Base-by-base conservation (phyloP, 2,329 filamentous ascomycete species). In the Fusarium subglutinans region DNA sequence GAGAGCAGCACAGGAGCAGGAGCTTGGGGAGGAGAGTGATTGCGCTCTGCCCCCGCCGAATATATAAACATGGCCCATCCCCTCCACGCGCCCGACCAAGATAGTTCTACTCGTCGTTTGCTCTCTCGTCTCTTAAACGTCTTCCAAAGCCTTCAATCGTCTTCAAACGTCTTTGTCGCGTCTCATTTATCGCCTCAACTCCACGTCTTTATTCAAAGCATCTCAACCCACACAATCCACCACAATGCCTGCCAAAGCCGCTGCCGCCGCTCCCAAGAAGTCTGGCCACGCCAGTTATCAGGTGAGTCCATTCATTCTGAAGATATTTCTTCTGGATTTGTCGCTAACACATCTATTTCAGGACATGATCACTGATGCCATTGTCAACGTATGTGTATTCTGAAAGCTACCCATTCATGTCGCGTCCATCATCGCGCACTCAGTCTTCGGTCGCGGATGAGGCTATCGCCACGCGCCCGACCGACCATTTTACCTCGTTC, bases 301-400 rank as follows among this genome's bases (percentile, higher is more conserved):
- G 87, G 89, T 90, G 81, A 77, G 87, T 83, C 76, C 45, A 70
- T 57, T 63, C 33, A 30, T 53, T 47, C 48, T 62, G 55, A 35
- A 35, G 44, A 33, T 62, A 37, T 58, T 69, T 43, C 63, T 24
- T 35, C 41, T 11, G 33, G 22, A 58, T 28, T 59, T 47, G 30
- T 47, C 37, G 45, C 55, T 77, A 38, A 69, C 55, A 55, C 50
- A 30, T 66, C 65, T 66, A 57, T 41, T 72, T 41, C 69, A 90
- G 89, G 88, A 90, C 79, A 90, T 90, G 89, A 90, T 90, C 80
- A 89, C 86, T 60, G 88, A 90, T 80, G 89, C 88, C 62, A 90
- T 90, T 80, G 82, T 89, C 80, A 85, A 86, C 83, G 89, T 90
- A 90, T 81, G 85, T 87, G 51, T 40, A 67, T 67, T 61, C 43